Evolutionary conservation across 108 stramenopile species (phyloP), one percentile per base, ranked within the genome.

Genomic region (Cyclotella kingstonii): DNA sequence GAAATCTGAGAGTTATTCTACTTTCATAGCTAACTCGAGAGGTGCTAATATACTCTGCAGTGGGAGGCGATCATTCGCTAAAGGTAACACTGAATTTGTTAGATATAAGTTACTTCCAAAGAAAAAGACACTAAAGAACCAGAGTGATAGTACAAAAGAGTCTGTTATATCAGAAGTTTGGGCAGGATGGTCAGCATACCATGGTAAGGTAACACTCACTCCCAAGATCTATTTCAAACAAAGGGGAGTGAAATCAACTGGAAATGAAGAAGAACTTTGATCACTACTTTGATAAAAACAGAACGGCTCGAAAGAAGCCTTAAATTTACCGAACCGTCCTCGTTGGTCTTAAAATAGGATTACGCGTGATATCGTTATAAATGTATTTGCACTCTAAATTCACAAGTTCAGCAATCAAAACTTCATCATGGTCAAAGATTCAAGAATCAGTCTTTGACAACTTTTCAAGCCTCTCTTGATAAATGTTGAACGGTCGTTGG

Each of bases 381-480:
- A 22, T 19, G 3, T 1, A 17, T 17, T 47, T 1, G 4, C 10
- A 21, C 10, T 19, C 2, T 22, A 3, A 2, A 47, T 22, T 17
- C 3, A 19, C 18, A 21, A 2, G 2, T 3, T 10, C 10, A 2
- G 46, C 18, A 19, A 19, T 19, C 10, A 10, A 8, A 19, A 10
- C 46, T 10, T 1, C 50, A 2, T n/a, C n/a, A n/a, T n/a, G n/a
- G n/a, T n/a, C n/a, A n/a, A n/a, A n/a, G 50, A 18, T 1, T 4
- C 8, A 4, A 12, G 33, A 4, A 54, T 18, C 23, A 12, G 17
- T 12, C 10, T 60, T 57, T n/a, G 75, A 59, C 29, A 84, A 59
- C 50, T 63, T 76, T 35, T 63, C 76, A 14, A 90, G 80, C 63
- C 73, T 74, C 14, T 73, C 58, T 53, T 88, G 65, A 68, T 84